Evolutionary conservation across 345 rosid species (phyloP).

Genomic region (Hibiscus syriacus): DNA sequence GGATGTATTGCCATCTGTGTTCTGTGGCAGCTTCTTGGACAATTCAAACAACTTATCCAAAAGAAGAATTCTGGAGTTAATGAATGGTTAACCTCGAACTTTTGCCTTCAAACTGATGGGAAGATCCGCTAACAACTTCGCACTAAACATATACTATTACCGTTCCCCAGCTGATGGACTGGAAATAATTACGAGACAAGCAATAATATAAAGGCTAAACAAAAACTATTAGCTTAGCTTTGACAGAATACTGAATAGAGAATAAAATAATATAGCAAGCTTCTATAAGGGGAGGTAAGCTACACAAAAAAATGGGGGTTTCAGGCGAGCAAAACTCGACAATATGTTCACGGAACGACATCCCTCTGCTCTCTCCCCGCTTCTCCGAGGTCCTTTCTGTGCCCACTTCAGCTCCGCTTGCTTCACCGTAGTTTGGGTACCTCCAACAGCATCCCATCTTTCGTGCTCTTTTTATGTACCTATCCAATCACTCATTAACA

Average conservation of each 20-base stretch:
- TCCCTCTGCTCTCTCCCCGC: too few relatives aligned
- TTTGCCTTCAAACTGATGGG: too few relatives aligned
- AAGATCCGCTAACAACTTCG: too few relatives aligned
- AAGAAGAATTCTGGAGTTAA: too few relatives aligned
- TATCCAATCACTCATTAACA: conserved; percentile 7
- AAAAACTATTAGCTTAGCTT: neutral
- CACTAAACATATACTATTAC: too few relatives aligned
- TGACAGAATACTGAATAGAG: neutral
- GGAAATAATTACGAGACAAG: neutral
- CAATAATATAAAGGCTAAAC: neutral
- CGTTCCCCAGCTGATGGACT: neutral
- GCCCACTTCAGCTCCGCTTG: conserved; percentile 64
- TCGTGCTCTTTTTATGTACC: conserved; percentile 57
- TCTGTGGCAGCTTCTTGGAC: too few relatives aligned
- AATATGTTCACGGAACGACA: conserved; percentile 8
- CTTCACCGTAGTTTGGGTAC: conserved; percentile 28
- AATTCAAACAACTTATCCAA: too few relatives aligned
- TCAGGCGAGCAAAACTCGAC: too few relatives aligned
- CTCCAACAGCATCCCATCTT: conserved; percentile 34
- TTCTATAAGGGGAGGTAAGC: conserved; percentile 18
- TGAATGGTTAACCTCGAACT: too few relatives aligned
- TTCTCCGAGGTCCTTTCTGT: conserved; percentile 53
- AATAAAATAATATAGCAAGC: neutral
- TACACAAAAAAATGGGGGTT: conserved; percentile 21
- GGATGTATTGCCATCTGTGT: too few relatives aligned